Base-by-base conservation (phyloP, 1,284 basidiomycete genomes). In the Fomitopsis pinicola region DNA sequence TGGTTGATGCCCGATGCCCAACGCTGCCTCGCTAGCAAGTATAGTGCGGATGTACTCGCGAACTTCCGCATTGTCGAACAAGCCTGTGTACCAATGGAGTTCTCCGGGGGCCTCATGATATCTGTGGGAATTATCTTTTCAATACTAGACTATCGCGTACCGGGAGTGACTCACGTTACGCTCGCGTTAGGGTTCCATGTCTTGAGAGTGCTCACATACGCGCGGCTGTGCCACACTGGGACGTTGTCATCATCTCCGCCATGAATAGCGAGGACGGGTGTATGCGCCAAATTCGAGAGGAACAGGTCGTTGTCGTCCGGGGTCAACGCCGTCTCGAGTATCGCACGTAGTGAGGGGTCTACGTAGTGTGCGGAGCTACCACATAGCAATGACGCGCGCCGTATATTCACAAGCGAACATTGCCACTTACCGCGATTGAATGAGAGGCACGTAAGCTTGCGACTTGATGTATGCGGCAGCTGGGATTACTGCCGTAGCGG, bases 261-360 rank as follows among this genome's bases (percentile, higher is more conserved):
- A 66, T 95, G 91, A 54, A 95, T 80, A 5, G 88, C 91, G 14
- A 95, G 77, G 2, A 94, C 76, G 0, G 89, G 87, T 0, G 81
- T 86, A 38, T 86, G 80, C 1, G 84, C 86, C 28, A 92, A 70
- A 66, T 96, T 97, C 5, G 88, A 85, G 9, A 93, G 69, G 75
- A 93, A 89, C 8, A 96, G 73, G 68, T 96, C 93, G 70, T 97
- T 94, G 72, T 95, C 91, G 69, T 94, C 94, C 9, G 89, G 84
- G 0, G 88, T 87, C 38, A 95, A 77, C 0, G 91, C 84, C 0
- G 86, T 80, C 59, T 88, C 82, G 3, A 97, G 80, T 36, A 96
- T 81, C 1, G 86, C 84, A 40, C 85, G 82, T 38, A 94, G 75
- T 0, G 78, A 72, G 0, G 94, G 92, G 70, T 97, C 94, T 19